phyloP scores from a whole-genome alignment of 1,284 basidiomycete species.

The Ustilago tritici region DNA sequence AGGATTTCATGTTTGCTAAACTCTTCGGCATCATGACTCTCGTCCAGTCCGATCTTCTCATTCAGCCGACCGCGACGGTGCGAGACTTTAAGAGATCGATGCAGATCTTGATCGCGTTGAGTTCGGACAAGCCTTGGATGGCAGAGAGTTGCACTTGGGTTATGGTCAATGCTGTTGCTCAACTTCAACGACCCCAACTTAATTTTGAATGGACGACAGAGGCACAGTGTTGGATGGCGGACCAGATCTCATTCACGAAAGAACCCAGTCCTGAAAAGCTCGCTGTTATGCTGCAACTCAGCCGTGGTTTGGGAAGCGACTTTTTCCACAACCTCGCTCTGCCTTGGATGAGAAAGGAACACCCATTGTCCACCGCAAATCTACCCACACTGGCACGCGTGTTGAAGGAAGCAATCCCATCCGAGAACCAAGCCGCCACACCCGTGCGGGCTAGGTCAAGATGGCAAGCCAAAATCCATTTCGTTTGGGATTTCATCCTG shows the following conservation, averaged over 20 bases:
- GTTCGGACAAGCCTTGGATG: slow-evolving; percentile 89
- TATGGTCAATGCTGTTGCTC: slow-evolving; percentile 42
- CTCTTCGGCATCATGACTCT: slow-evolving; percentile 83
- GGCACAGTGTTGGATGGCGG: slow-evolving; percentile 48
- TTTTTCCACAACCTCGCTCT: slow-evolving; percentile 43
- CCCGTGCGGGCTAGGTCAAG: slow-evolving; percentile 57
- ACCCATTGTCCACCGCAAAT: slow-evolving; percentile 78
- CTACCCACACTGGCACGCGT: slow-evolving; percentile 76
- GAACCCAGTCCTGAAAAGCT: slow-evolving; percentile 89
- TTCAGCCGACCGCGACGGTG: slow-evolving; percentile 75
- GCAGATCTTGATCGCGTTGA: slow-evolving; percentile 77
- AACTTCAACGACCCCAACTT: slow-evolving; percentile 21
- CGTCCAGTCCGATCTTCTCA: slow-evolving; percentile 74
- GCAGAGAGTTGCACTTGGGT: slow-evolving; percentile 92
- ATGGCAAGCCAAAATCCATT: slow-evolving; percentile 93
- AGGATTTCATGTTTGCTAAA: slow-evolving; percentile 90
- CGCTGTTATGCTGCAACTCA: slow-evolving; percentile 79
- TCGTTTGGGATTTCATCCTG: slow-evolving; percentile 87
- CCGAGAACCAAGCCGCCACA: slow-evolving; percentile 74
- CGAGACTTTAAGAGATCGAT: slow-evolving; percentile 78
- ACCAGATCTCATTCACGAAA: slow-evolving; percentile 65
- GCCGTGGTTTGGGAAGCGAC: slow-evolving; percentile 33
- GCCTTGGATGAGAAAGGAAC: slow-evolving; percentile 76
- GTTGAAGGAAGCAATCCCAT: slow-evolving; percentile 73
- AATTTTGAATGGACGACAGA: slow-evolving; percentile 42